These are phyloP conservation scores for Fistulinella cinereoalba DNA, from an alignment of 1,284 basidiomycete species.

Conservation along the genomic window DNA sequence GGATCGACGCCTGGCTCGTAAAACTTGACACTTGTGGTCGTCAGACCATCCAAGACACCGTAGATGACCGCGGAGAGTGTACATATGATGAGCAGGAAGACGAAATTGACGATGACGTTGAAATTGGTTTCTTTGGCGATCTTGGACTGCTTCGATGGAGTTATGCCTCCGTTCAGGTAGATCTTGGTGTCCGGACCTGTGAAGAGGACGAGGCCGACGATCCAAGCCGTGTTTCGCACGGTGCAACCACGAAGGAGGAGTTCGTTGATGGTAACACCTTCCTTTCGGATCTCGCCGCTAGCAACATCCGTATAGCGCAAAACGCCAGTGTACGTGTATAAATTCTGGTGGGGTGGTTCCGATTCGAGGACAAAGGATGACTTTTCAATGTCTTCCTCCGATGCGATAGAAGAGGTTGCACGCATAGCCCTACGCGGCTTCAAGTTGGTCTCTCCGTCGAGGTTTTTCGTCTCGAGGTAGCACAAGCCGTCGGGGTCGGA, in stretches of 20 bases:
- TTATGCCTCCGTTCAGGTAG: slow-evolving; percentile 93
- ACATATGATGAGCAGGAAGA: slow-evolving; percentile 79
- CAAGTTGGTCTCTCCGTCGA: slow-evolving; percentile 97
- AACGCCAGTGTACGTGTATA: slow-evolving; percentile 89
- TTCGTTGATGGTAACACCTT: slow-evolving; percentile 87
- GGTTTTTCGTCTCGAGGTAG: slow-evolving; percentile 92
- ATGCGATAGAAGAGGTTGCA: slow-evolving; percentile 73
- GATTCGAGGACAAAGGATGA: slow-evolving; percentile 86
- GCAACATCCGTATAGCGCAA: slow-evolving; percentile 66
- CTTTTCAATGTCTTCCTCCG: slow-evolving; percentile 90
- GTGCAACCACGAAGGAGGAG: slow-evolving; percentile 89
- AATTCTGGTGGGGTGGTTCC: slow-evolving; percentile 90
- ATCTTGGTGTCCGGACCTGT: slow-evolving; percentile 98
- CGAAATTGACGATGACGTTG: slow-evolving; percentile 95
- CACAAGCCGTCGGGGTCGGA: slow-evolving; percentile 84
- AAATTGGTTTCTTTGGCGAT: slow-evolving; percentile 99
- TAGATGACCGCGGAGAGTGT: slow-evolving; percentile 69
- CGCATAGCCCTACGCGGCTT: slow-evolving; percentile 81
- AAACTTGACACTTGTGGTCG: slow-evolving; percentile 66
- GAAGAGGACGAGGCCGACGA: slow-evolving; percentile 91
- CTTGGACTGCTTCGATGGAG: slow-evolving; percentile 91
- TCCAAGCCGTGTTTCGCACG: slow-evolving; percentile 92
- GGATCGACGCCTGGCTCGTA: slow-evolving; percentile 72
- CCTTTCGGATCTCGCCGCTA: slow-evolving; percentile 53
- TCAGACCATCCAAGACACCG: slow-evolving; percentile 65